Evolutionary conservation across 345 rosid genomes (phyloP).

Genomic region (Arabis hirsuta): DNA sequence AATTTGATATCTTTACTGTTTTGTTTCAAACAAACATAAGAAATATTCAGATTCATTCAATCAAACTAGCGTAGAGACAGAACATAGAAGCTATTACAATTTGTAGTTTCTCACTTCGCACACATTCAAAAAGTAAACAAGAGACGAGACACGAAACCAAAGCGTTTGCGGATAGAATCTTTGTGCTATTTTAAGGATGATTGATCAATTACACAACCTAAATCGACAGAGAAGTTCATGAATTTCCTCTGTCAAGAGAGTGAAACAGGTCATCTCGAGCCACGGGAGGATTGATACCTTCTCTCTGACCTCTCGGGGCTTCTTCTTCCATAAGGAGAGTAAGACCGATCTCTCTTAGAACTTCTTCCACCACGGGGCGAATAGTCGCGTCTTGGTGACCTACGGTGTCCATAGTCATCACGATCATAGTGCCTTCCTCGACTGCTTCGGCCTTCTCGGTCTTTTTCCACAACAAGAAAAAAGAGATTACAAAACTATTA

Average conservation of each 20-base stretch:
- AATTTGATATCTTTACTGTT: neutral
- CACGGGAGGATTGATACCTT: constrained; percentile 44
- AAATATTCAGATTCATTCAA: constrained; percentile 20
- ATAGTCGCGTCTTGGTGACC: constrained; percentile 83
- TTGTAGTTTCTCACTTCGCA: constrained; percentile 19
- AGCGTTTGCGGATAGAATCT: constrained; percentile 8
- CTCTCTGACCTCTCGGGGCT: constrained; percentile 53
- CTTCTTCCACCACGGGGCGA: constrained; percentile 83
- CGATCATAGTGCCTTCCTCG: constrained; percentile 64
- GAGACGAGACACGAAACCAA: neutral
- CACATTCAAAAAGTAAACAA: constrained; percentile 12
- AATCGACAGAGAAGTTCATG: neutral
- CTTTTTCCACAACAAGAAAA: constrained; percentile 21
- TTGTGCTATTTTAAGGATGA: constrained; percentile 17
- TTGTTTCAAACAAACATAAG: constrained; percentile 6
- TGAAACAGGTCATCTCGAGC: constrained; percentile 46
- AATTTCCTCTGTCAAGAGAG: constrained; percentile 14
- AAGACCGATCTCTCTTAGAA: constrained; percentile 83
- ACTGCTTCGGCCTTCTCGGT: constrained; percentile 52
- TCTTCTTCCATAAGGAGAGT: constrained; percentile 65
- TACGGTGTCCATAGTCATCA: constrained; percentile 63
- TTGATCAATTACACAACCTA: constrained; percentile 38
- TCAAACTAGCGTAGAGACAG: constrained; percentile 1
- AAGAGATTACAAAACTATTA: constrained; percentile 8
- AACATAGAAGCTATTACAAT: constrained; percentile 24